A percentile compares a stretch with the other conserved stretches of the same genome.
These are phyloP conservation scores for Fonsecaea nubica DNA, from an alignment of 2,329 filamentous ascomycete species.

Conservation along the genomic window DNA sequence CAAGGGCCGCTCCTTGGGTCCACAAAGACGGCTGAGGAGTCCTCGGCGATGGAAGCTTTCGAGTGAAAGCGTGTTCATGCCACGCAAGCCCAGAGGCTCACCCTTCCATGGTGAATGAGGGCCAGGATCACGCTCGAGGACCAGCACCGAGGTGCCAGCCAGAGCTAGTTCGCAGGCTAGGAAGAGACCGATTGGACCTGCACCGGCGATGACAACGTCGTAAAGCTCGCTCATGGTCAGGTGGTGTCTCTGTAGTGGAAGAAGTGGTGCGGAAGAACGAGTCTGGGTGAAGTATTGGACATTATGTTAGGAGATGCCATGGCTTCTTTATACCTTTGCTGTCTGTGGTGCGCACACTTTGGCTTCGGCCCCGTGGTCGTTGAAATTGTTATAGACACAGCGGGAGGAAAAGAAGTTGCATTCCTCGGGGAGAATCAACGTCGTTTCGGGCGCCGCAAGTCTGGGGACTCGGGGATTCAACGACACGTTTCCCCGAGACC, in stretches of 20 bases:
- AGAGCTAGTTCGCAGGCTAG: constrained; percentile 51
- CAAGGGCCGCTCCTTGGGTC: constrained; percentile 26
- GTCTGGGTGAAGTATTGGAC: neutral
- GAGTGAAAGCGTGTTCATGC: constrained; percentile 46
- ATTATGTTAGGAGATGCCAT: neutral
- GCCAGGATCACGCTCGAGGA: constrained; percentile 44
- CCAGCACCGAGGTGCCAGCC: constrained; percentile 45
- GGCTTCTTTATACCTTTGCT: neutral
- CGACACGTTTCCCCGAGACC: neutral
- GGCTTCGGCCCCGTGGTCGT: neutral
- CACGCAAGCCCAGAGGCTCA: constrained; percentile 35
- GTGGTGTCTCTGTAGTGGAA: neutral
- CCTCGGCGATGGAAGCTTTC: constrained; percentile 51
- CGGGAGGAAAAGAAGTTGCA: neutral
- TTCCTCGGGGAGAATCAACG: neutral
- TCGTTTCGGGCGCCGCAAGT: neutral
- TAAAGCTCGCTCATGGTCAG: constrained; percentile 8
- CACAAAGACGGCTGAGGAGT: constrained; percentile 44
- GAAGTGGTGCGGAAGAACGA: no score
- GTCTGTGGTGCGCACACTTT: neutral
- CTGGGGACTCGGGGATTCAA: neutral
- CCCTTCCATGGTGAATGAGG: constrained; percentile 44
- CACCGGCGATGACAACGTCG: constrained; percentile 54
- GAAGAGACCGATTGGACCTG: constrained; percentile 53
- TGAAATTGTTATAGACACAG: neutral